These are phyloP conservation scores for Candida frijolesensis DNA, from an alignment of 1,139 yeast genomes.

Conservation along the genomic window DNA sequence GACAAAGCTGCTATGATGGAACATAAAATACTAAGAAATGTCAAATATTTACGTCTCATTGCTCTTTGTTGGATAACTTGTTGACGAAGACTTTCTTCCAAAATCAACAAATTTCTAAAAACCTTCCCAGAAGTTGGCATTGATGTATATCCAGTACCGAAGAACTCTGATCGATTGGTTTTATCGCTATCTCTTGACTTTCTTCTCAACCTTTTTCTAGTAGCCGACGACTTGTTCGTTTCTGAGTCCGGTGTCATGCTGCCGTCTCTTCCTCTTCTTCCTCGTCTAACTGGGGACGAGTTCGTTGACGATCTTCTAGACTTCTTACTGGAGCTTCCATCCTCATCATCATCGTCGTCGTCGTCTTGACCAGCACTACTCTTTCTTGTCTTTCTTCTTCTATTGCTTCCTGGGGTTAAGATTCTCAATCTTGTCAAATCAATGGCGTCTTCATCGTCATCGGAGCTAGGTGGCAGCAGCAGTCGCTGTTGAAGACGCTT, in stretches of 20 bases:
- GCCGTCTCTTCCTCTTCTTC: conserved; percentile 16
- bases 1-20: conserved; percentile 44
- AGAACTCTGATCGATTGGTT: conserved; percentile 28
- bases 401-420: not conserved
- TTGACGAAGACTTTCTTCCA: conserved; percentile 81
- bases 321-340: not conserved
- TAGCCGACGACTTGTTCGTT: conserved; percentile 19
- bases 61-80: conserved; percentile 76
- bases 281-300: conserved; percentile 1
- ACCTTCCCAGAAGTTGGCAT: conserved; percentile 69
- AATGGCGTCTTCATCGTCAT: conserved; percentile 15
- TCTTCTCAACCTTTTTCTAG: conserved; percentile 31
- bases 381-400: conserved; percentile 5
- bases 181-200: conserved; percentile 34
- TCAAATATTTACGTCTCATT: conserved; percentile 70
- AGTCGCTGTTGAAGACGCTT: not conserved
- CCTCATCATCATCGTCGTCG: conserved; percentile 7
- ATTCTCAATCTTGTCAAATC: conserved; percentile 5
- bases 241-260: conserved; percentile 17
- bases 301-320: conserved; percentile 5
- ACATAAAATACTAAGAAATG: conserved; percentile 61
- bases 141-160: conserved; percentile 44
- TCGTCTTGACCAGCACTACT: not conserved
- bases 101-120: conserved; percentile 74
- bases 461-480: conserved; percentile 11